Base-by-base conservation (phyloP, 2,329 filamentous ascomycete species). In the Dendrostoma leiphaemia region DNA sequence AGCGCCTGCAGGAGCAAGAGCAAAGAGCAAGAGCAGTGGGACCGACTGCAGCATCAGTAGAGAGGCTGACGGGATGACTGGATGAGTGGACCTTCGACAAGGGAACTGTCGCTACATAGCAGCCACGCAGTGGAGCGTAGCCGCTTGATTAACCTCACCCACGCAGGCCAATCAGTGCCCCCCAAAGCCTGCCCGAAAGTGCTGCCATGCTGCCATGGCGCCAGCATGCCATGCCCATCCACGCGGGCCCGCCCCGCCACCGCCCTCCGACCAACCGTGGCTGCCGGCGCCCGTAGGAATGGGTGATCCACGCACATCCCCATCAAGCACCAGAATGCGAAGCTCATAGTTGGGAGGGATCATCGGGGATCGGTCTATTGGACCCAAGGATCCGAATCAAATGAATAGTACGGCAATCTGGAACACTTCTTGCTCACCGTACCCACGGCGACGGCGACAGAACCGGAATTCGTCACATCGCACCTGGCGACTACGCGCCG, bases 351-450 rank as follows among this genome's bases (percentile, higher is more conserved):
- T n/a, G 24, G 32, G 12, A 26, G 24, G 12, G 9, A 28, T 10
- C 24, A 19, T 26, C 47, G 35, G 46, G 35, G 19, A 21, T 21
- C 10, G 17, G 3, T 17, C 47, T 29, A 49, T 40, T 49, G 47
- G 26, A 31, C 28, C 34, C 35, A 49, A 35, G 35, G 10, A 31
- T 40, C 24, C 46, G n/a, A 23, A 23, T 13, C 10, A 8, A 29
- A 15, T 5, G 19, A n/a, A n/a, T n/a, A n/a, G n/a, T n/a, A n/a
- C n/a, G n/a, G n/a, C n/a, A n/a, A n/a, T n/a, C n/a, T n/a, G n/a
- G n/a, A n/a, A n/a, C n/a, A n/a, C n/a, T 13, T n/a, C 7, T 12
- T 45, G 26, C 47, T 49, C 47, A 23, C 47, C 47, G 47, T 49
- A 49, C 47, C 47, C 47, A 49, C 46, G 35, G n/a, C 26, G 37